These are phyloP conservation scores for Pontederia paniculata DNA, from an alignment of 176 grass and related monocot species.

Conservation along the genomic window DNA sequence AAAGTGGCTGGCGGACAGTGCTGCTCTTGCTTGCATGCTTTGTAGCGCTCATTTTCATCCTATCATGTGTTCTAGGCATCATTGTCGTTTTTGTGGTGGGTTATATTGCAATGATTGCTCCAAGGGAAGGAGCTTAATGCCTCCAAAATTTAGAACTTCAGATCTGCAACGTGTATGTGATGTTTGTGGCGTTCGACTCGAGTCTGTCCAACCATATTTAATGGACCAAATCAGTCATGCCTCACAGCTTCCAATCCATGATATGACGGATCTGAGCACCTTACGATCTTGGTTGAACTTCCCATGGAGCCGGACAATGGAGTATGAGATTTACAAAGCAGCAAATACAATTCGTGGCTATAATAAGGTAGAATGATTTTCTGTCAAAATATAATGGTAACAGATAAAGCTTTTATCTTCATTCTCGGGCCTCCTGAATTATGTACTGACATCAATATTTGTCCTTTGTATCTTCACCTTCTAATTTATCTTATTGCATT, in stretches of 20 bases:
- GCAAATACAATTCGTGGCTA: conserved; percentile 65
- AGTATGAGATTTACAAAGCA: conserved; percentile 96
- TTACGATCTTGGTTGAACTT: conserved; percentile 81
- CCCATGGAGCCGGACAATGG: conserved; percentile 61
- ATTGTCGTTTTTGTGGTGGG: conserved; percentile 82
- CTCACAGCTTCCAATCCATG: conserved; percentile 52
- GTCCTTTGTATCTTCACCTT: too few relatives aligned
- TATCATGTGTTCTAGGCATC: conserved; percentile 67
- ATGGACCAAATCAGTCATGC: conserved; percentile 58
- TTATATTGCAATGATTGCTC: conserved; percentile 70
- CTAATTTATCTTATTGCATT: too few relatives aligned
- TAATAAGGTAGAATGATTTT: conserved; percentile 72
- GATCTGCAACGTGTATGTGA: conserved; percentile 86
- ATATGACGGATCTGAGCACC: conserved; percentile 74
- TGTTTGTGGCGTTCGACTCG: conserved; percentile 61
- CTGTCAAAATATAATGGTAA: too few relatives aligned
- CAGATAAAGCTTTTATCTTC: too few relatives aligned
- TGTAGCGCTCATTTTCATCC: conserved; percentile 59
- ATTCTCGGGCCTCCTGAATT: too few relatives aligned
- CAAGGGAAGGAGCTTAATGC: conserved; percentile 73
- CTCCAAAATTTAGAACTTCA: conserved; percentile 50
- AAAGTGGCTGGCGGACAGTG: conserved; percentile 78
- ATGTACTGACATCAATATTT: too few relatives aligned
- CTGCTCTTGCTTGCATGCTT: conserved; percentile 63
- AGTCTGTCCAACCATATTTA: conserved; percentile 55